A percentile compares a stretch with the other conserved stretches of the same genome.
Evolutionary conservation across 2,329 filamentous ascomycete genomes (phyloP).

Genomic region (Akanthomyces lecanii): DNA sequence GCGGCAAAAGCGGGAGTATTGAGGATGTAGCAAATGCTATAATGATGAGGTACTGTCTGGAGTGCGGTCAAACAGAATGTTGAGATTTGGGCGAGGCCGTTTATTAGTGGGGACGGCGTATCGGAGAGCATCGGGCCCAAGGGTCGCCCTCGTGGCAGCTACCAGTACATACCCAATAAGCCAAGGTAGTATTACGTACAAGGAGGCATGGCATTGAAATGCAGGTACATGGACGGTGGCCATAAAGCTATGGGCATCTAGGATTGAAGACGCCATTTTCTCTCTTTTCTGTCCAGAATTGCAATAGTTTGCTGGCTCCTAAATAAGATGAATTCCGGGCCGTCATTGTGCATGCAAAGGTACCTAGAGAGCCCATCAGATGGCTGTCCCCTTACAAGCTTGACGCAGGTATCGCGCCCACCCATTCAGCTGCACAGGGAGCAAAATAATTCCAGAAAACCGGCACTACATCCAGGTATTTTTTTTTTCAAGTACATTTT

Average conservation of each 20-base stretch:
- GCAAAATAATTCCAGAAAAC: neutral
- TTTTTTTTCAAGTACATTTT: too few relatives aligned
- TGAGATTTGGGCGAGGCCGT: constrained; percentile 7
- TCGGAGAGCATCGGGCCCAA: constrained; percentile 4
- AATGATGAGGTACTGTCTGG: neutral
- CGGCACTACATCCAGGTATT: too few relatives aligned
- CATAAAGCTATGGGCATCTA: neutral
- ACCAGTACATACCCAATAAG: neutral
- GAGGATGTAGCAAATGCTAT: neutral
- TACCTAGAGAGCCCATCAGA: too few relatives aligned
- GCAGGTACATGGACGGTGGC: neutral
- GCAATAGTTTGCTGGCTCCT: too few relatives aligned
- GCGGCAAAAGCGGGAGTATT: neutral
- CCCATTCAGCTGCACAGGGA: neutral
- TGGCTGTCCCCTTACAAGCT: neutral
- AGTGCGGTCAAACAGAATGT: neutral
- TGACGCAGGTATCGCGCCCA: neutral
- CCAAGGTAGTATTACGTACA: neutral
- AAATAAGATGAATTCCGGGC: too few relatives aligned
- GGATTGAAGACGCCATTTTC: neutral
- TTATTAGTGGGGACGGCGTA: constrained; percentile 13
- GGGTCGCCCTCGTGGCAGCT: neutral
- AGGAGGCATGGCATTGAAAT: neutral
- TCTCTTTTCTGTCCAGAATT: neutral
- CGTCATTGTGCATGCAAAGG: neutral